Evolutionary conservation across 2,329 filamentous ascomycete species (phyloP).

Genomic region (Alternaria sp.): DNA sequence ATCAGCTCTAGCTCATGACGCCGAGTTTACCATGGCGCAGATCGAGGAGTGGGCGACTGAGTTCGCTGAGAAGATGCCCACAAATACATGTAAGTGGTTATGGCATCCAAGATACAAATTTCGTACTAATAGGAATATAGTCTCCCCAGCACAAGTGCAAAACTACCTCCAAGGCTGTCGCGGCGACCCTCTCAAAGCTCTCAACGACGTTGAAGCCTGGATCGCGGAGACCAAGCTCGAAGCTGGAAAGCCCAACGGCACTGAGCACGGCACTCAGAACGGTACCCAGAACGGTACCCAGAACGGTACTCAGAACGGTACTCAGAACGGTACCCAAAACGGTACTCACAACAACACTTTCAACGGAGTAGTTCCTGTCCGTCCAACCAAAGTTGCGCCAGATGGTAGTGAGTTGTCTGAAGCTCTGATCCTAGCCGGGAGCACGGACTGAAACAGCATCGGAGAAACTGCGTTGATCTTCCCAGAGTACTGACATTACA

Average conservation of each 20-base stretch:
- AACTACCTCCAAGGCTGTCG: constrained; percentile 38
- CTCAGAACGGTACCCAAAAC: background rate
- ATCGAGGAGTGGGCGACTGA: constrained; percentile 29
- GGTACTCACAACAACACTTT: too few relatives aligned
- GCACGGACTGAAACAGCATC: background rate
- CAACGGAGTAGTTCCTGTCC: too few relatives aligned
- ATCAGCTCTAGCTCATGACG: constrained; percentile 24
- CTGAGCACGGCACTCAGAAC: background rate
- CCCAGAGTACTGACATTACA: background rate
- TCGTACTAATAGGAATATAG: background rate
- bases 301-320: background rate
- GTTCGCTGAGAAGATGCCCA: constrained; percentile 38
- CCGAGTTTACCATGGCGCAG: constrained; percentile 23
- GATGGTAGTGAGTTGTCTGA: background rate
- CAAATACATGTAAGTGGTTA: constrained; percentile 15
- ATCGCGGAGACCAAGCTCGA: constrained; percentile 17
- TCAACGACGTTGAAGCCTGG: constrained; percentile 30
- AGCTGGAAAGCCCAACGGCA: background rate
- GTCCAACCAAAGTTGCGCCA: background rate
- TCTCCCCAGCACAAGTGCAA: constrained; percentile 44
- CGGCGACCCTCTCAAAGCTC: constrained; percentile 30
- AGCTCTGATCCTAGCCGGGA: background rate
- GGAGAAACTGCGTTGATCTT: background rate
- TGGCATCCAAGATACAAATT: background rate
- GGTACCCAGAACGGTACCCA: background rate